Evolutionary conservation across 257 asterid genomes (phyloP).

Genomic region (Mitragyna speciosa): DNA sequence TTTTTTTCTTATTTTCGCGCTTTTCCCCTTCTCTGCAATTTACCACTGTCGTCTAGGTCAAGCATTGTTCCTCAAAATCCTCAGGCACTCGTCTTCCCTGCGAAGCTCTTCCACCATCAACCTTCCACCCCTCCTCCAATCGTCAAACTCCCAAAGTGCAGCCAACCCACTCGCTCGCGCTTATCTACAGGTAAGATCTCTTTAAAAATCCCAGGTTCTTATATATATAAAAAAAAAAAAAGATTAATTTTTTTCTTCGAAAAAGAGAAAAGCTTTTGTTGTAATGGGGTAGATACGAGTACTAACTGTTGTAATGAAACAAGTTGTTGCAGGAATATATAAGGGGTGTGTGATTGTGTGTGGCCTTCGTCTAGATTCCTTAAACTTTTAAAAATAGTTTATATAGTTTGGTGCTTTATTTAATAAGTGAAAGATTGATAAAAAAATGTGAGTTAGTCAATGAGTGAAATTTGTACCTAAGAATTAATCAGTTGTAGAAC

Average conservation of each 20-base stretch:
- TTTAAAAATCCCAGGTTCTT: neutral
- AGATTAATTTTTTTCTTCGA: neutral
- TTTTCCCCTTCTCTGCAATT: neutral
- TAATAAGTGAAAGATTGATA: too few species aligned
- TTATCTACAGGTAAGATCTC: conserved; percentile 27
- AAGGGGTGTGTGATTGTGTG: conserved; percentile 11
- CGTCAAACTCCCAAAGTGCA: neutral
- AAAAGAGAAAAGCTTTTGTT: neutral
- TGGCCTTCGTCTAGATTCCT: too few species aligned
- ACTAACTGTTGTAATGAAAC: conserved; percentile 34
- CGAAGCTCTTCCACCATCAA: conserved; percentile 13
- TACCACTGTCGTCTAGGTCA: neutral
- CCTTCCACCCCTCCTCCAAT: neutral
- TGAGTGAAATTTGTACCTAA: too few species aligned
- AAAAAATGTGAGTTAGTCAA: too few species aligned
- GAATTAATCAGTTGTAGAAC: too few species aligned
- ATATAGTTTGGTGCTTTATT: too few species aligned
- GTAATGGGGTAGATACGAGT: conserved; percentile 27
- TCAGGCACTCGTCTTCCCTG: conserved; percentile 6
- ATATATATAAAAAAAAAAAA: neutral
- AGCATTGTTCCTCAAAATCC: neutral
- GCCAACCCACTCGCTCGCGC: neutral
- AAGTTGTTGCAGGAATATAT: conserved; percentile 48
- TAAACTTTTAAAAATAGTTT: conserved; percentile 38
- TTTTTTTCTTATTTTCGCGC: too few species aligned